These are phyloP conservation scores for Cystobasidiopsis lactophilus DNA, from an alignment of 768 basidiomycete species.

Conservation along the genomic window DNA sequence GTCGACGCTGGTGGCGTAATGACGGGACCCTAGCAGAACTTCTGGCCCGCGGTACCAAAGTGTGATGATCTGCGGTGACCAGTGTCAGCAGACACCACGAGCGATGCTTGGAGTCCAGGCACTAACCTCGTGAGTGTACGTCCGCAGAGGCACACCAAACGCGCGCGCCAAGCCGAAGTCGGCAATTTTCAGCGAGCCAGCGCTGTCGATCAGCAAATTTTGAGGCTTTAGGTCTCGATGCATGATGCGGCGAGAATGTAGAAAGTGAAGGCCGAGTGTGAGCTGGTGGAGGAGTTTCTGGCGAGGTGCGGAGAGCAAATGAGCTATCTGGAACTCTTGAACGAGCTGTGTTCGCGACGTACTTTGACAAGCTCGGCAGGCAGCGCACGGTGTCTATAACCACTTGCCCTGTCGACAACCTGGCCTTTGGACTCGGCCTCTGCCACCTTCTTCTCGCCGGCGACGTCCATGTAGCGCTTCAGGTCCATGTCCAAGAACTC, in stretches of 20 bases:
- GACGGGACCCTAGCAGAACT: slow-evolving; percentile 83
- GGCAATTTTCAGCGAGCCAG: slow-evolving; percentile 78
- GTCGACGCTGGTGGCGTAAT: slow-evolving; percentile 93
- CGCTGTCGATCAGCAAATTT: slow-evolving; percentile 73
- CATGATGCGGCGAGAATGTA: slow-evolving; percentile 81
- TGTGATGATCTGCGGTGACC: slow-evolving; percentile 59
- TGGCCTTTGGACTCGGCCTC: slow-evolving; percentile 17
- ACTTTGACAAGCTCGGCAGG: slow-evolving; percentile 49
- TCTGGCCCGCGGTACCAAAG: slow-evolving; percentile 98
- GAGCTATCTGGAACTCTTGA: slow-evolving; percentile 20
- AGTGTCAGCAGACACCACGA: not conserved
- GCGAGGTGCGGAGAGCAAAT: too few species aligned
- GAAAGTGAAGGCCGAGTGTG: slow-evolving; percentile 70
- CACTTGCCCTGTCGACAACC: not conserved
- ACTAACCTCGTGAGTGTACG: slow-evolving; percentile 92
- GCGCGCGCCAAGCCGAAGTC: slow-evolving; percentile 91
- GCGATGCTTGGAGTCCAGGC: not conserved
- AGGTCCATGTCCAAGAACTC: slow-evolving; percentile 94
- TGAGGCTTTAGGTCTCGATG: slow-evolving; percentile 75
- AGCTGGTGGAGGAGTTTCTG: slow-evolving; percentile 37
- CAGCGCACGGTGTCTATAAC: slow-evolving; percentile 12
- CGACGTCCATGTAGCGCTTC: slow-evolving; percentile 86
- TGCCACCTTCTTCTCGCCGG: slow-evolving; percentile 33
- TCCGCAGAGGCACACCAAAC: slow-evolving; percentile 93
- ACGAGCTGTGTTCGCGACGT: not conserved